Evolutionary conservation across 2,329 filamentous ascomycete genomes (phyloP).

Genomic region (Pseudocercospora vitis): DNA sequence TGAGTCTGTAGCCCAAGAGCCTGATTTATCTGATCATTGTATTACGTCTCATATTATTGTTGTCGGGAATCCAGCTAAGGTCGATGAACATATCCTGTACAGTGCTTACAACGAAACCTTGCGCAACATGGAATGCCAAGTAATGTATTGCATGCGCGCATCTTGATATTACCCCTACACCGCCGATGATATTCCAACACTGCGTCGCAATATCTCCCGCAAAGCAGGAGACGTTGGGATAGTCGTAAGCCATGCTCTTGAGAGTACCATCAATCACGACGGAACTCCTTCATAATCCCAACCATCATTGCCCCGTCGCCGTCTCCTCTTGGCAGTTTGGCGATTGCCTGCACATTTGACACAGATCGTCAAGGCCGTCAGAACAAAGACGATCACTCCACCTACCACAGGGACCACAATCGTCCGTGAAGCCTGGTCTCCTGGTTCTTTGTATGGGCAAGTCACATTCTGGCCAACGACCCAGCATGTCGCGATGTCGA

Average conservation of each 20-base stretch:
- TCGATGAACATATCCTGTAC: too few relatives aligned
- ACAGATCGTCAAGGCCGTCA: slow-evolving; percentile 62
- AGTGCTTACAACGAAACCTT: too few relatives aligned
- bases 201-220: too few relatives aligned
- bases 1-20: too few relatives aligned
- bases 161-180: too few relatives aligned
- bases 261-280: slow-evolving; percentile 23
- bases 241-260: neutral
- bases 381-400: slow-evolving; percentile 61
- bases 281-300: slow-evolving; percentile 71
- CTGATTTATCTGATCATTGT: too few relatives aligned
- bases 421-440: slow-evolving; percentile 44
- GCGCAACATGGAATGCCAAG: too few relatives aligned
- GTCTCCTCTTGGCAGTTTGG: slow-evolving; percentile 51
- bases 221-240: slow-evolving; percentile 6
- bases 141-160: too few relatives aligned
- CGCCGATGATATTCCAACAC: too few relatives aligned
- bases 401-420: slow-evolving; percentile 64
- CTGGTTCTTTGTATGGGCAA: slow-evolving; percentile 56
- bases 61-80: too few relatives aligned
- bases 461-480: slow-evolving; percentile 55
- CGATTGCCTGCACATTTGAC: slow-evolving; percentile 65
- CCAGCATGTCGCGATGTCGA: slow-evolving; percentile 61
- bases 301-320: slow-evolving; percentile 48
- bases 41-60: too few relatives aligned